Evolutionary conservation across 495 filamentous ascomycete species (phyloP).

Genomic region (Neurospora tetrasperma): DNA sequence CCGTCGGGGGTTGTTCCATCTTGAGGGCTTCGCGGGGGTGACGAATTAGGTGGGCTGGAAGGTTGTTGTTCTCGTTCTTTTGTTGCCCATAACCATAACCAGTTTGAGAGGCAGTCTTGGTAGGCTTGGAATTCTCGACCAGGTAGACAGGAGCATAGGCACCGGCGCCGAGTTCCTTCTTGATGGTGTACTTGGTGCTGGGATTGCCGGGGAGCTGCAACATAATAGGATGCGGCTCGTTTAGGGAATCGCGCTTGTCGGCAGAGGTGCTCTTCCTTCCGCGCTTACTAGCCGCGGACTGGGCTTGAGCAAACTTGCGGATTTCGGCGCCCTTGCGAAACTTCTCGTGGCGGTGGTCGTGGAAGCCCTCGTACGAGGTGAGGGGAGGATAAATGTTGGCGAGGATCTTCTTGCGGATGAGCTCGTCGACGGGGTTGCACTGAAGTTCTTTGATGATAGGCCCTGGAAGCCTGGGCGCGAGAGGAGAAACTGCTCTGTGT

Average conservation of each 20-base stretch:
- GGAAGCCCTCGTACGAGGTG: slow-evolving; percentile 63
- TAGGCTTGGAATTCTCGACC: slow-evolving; percentile 53
- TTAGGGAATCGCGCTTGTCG: slow-evolving; percentile 44
- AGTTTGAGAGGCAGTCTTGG: slow-evolving; percentile 17
- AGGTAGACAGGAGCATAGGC: slow-evolving; percentile 94
- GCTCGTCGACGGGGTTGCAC: slow-evolving; percentile 79
- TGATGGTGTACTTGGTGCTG: slow-evolving; percentile 58
- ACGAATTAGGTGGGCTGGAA: slow-evolving; percentile 34
- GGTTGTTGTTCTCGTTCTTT: slow-evolving; percentile 33
- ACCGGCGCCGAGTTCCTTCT: slow-evolving; percentile 81
- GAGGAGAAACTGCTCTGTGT: background rate
- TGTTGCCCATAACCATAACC: slow-evolving; percentile 18
- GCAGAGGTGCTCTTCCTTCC: slow-evolving; percentile 39
- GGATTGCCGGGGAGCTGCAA: slow-evolving; percentile 54
- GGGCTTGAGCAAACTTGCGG: slow-evolving; percentile 58
- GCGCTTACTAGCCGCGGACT: slow-evolving; percentile 42
- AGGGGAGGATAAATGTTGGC: slow-evolving; percentile 60
- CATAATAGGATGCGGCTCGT: slow-evolving; percentile 41
- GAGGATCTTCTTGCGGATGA: slow-evolving; percentile 63
- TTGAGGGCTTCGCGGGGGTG: slow-evolving; percentile 74
- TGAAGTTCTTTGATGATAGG: slow-evolving; percentile 70
- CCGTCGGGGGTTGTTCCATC: slow-evolving; percentile 71
- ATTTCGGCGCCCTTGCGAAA: slow-evolving; percentile 62
- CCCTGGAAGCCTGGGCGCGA: slow-evolving; percentile 23
- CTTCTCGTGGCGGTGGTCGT: slow-evolving; percentile 48